Base-by-base conservation (phyloP, 2,329 filamentous ascomycete genomes). In the Aspergillus quadricinctus region DNA sequence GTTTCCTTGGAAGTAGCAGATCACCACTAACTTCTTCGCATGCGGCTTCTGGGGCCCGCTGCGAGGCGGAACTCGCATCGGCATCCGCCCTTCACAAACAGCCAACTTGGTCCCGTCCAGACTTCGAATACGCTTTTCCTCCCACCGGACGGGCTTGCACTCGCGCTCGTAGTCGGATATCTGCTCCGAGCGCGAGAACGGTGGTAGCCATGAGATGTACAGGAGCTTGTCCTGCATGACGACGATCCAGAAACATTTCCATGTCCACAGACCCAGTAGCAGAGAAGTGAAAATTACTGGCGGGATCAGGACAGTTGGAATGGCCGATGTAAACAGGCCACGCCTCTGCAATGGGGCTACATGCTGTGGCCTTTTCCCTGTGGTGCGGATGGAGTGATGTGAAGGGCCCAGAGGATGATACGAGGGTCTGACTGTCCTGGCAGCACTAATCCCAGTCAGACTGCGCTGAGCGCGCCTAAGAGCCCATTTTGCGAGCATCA, bases 221-320 rank as follows among this genome's bases (percentile, higher is more conserved):
- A 92, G 88, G 67, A 92, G 90, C 68, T 88, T 87, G 67, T 92
- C 90, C 73, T 92, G 89, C 68, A 92, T 88, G 4, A 88, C 63
- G 28, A 93, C 78, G 75, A 92, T 84, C 85, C 90, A 89, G 53
- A 85, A 72, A 67, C 88, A 91, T 71, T 84, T 83, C 72, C 81
- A 82, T 1, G 75, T 71, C 81, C 81, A 92, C 14, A 92, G 76
- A 3, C 80, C 80, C 19, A 89, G 65, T 3, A 89, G 78, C 37
- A 92, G 77, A 1, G 87, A 85, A 14, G 78, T 70, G 66, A 91
- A 92, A 46, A 90, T 77, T 6, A 82, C 66, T 0, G 89, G 89
- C 7, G 88, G 86, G 3, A 88, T 73, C n/a, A 89, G 71, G 11
- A 82, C 61, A 1, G 75, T 61, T 0, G 78, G 77, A 9, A 82